Percentiles rank a stretch among this genome's conserved stretches.
These are phyloP conservation scores for Astrothelium subdiscretum DNA, from an alignment of 495 filamentous ascomycete genomes.

Conservation along the genomic window DNA sequence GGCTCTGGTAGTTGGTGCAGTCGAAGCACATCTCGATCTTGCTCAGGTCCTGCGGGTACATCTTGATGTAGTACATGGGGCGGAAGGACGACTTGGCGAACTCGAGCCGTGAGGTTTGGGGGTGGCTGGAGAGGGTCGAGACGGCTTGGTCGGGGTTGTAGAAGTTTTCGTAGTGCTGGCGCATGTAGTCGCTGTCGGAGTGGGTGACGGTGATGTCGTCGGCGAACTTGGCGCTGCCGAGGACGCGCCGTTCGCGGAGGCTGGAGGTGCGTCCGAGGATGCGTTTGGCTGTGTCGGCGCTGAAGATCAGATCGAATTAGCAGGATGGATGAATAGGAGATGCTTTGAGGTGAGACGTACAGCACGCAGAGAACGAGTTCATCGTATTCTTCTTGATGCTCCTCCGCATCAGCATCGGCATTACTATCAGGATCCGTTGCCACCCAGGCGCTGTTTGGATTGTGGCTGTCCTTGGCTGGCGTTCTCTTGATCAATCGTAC, in stretches of 20 bases:
- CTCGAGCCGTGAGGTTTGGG: slow-evolving; percentile 36
- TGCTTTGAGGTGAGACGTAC: slow-evolving; percentile 9
- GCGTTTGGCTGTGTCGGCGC: slow-evolving; percentile 58
- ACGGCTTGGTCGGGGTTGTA: slow-evolving; percentile 40
- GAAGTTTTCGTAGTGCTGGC: slow-evolving; percentile 60
- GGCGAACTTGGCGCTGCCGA: slow-evolving; percentile 65
- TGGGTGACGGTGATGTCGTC: slow-evolving; percentile 82
- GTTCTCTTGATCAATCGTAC: slow-evolving; percentile 32
- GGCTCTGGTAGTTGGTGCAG: slow-evolving; percentile 73
- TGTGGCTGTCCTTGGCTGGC: slow-evolving; percentile 27
- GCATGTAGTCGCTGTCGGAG: slow-evolving; percentile 62
- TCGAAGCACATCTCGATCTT: slow-evolving; percentile 86
- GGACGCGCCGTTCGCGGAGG: slow-evolving; percentile 52
- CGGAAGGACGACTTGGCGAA: slow-evolving; percentile 48
- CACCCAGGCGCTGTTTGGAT: slow-evolving; percentile 26
- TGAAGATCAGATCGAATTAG: slow-evolving; percentile 6
- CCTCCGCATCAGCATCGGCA: slow-evolving; percentile 28
- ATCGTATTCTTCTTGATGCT: slow-evolving; percentile 44
- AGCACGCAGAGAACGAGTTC: slow-evolving; percentile 65
- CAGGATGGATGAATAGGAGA: not conserved
- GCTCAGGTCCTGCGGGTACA: slow-evolving; percentile 46
- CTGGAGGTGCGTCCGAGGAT: slow-evolving; percentile 52
- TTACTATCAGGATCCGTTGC: slow-evolving; percentile 24
- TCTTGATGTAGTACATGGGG: slow-evolving; percentile 77
- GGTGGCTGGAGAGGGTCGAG: slow-evolving; percentile 33